Evolutionary conservation across 495 filamentous ascomycete genomes (phyloP).

Genomic region (Tricharina praecox): DNA sequence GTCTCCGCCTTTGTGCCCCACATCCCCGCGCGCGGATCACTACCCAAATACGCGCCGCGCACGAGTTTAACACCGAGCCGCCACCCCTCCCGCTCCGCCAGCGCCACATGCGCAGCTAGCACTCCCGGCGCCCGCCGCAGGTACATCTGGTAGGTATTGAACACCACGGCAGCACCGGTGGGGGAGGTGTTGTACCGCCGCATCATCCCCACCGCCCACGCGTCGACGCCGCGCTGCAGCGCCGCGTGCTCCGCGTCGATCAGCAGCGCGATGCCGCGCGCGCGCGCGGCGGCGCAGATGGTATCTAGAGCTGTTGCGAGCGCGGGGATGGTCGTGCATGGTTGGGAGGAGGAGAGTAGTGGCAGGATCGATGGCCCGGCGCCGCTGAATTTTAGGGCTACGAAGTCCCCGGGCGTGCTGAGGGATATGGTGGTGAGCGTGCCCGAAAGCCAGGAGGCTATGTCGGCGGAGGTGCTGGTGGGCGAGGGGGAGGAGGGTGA

Average conservation of each 20-base stretch:
- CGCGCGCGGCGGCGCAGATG: conserved; percentile 60
- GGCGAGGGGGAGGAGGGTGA: conserved; percentile 4
- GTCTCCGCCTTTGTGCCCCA: conserved; percentile 73
- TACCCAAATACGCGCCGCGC: conserved; percentile 71
- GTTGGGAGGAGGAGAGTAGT: conserved; percentile 9
- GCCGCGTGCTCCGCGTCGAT: conserved; percentile 80
- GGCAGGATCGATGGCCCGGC: conserved; percentile 38
- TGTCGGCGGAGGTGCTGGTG: conserved; percentile 12
- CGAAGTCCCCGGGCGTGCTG: conserved; percentile 59
- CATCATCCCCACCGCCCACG: conserved; percentile 47
- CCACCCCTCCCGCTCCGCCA: conserved; percentile 49
- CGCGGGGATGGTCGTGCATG: conserved; percentile 26
- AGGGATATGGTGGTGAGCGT: conserved; percentile 46
- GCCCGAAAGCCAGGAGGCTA: conserved; percentile 19
- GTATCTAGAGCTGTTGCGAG: conserved; percentile 53
- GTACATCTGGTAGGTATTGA: conserved; percentile 72
- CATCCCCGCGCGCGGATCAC: conserved; percentile 62
- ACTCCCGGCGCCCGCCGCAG: conserved; percentile 37
- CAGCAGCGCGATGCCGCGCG: conserved; percentile 55
- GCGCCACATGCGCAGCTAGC: conserved; percentile 48
- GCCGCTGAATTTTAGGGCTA: conserved; percentile 79
- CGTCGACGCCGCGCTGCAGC: conserved; percentile 67
- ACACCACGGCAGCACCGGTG: conserved; percentile 50
- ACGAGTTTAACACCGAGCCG: conserved; percentile 83
- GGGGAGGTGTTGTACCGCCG: conserved; percentile 50